These are phyloP conservation scores for Gillenia trifoliata DNA, from an alignment of 306 rosid species.

Conservation along the genomic window DNA sequence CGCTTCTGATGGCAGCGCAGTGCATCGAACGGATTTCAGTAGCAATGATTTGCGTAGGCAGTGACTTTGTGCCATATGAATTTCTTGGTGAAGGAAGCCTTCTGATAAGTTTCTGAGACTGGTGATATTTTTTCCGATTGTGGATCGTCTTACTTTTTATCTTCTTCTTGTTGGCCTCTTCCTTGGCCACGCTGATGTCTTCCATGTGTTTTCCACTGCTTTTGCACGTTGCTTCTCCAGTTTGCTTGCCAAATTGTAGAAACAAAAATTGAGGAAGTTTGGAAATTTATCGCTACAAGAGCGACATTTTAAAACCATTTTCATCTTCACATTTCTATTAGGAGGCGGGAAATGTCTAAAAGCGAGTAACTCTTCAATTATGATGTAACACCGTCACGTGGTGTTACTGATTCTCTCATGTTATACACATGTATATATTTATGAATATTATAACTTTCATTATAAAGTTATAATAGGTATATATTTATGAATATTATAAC, in stretches of 20 bases:
- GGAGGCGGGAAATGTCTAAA: too few species aligned
- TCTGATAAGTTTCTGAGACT: constrained; percentile 19
- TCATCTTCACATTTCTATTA: too few species aligned
- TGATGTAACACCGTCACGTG: too few species aligned
- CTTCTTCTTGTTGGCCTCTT: constrained; percentile 52
- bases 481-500: too few species aligned
- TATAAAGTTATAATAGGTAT: too few species aligned
- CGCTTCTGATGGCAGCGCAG: not conserved
- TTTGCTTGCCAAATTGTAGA: constrained; percentile 24
- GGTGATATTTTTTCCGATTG: constrained; percentile 33
- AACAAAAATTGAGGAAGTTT: too few species aligned
- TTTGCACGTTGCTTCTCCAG: constrained; percentile 45
- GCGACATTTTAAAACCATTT: too few species aligned
- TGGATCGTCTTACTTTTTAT: constrained; percentile 33
- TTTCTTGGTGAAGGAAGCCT: not conserved
- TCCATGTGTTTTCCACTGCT: constrained; percentile 34
- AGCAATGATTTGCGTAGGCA: constrained; percentile 11
- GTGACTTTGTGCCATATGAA: constrained; percentile 16
- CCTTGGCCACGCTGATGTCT: constrained; percentile 37
- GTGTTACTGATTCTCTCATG: too few species aligned
- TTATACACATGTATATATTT: too few species aligned
- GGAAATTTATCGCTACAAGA: too few species aligned
- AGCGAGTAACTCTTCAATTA: too few species aligned
- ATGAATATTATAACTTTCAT: too few species aligned
- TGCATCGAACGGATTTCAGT: not conserved